Base-by-base conservation (phyloP, 495 filamentous ascomycete species). In the Annulohypoxylon maeteangense region DNA sequence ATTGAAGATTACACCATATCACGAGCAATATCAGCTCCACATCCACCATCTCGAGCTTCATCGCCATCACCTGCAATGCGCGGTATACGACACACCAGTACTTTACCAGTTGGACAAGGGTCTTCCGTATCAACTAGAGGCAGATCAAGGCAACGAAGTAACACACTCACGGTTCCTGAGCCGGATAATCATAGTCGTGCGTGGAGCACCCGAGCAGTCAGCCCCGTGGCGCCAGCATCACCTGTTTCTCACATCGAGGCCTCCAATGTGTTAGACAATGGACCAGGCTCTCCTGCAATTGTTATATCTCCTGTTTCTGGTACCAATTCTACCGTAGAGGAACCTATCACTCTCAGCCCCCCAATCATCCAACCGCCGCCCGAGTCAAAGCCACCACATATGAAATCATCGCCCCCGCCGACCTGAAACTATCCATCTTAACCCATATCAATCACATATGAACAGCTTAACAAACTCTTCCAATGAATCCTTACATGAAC, bases 121-220 rank as follows among this genome's bases (percentile, higher is more conserved):
- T 56, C 62, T n/a, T 5, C 47, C 16, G 68, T 0, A 1, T 14
- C 31, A 6, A 55, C 10, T 7, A 67, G 65, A 14, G 70, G 67
- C 0, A 61, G 62, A n/a, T 44, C 23, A 16, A 66, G 63, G 45
- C 55, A 62, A 29, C 68, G 78, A 64, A 72, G 74, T 0, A 74
- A 76, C 31, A 80, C 77, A 2, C 77, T 80, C 11, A 67, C 75
- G 31, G 77, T 78, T 6, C 75, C 75, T 0, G 50, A 7, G 0
- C 32, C 32, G 3, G 40, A 44, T 44, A 16, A 68, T 47, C 68
- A 55, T 7, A 55, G 20, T 62, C 48, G 59, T 50, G 40, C 67
- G 36, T 62, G 70, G 36, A 48, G 45, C 23, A 62, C 32, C 20
- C 40, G 61, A 36, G 22, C 75, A 12, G 12, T 57, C 20, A 64